A percentile compares a stretch with the other conserved stretches of the same genome.
phyloP scores from a whole-genome alignment of 495 filamentous ascomycete genomes.

The Lindgomyces ingoldianus region DNA sequence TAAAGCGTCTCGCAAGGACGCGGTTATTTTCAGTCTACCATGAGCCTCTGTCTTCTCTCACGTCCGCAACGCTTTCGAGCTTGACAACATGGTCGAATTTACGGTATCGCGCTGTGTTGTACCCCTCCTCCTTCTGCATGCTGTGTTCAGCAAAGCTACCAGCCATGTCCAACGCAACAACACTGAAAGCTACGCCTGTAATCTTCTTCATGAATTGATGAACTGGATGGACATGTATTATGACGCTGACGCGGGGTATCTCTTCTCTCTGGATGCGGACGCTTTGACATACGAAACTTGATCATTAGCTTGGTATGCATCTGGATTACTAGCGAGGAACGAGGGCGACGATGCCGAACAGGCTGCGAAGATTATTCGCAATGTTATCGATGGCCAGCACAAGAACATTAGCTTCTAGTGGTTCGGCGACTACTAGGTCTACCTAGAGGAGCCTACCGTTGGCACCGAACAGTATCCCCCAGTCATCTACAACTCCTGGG shows the following conservation, averaged over 20 bases:
- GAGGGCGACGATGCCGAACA: constrained; percentile 20
- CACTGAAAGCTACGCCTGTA: neutral
- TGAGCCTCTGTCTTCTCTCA: neutral
- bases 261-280: constrained; percentile 12
- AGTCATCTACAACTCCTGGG: constrained; percentile 27
- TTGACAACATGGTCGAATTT: neutral
- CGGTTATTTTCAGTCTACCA: neutral
- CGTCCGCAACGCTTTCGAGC: neutral
- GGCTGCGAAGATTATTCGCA: constrained; percentile 18
- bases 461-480: constrained; percentile 24
- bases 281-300: constrained; percentile 23
- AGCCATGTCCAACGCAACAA: neutral
- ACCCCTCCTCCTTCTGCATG: neutral
- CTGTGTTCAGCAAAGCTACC: neutral
- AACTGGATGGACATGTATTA: constrained; percentile 31
- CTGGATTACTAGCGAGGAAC: constrained; percentile 20
- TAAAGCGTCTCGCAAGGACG: neutral
- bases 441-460: constrained; percentile 24
- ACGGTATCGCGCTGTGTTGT: neutral
- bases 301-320: constrained; percentile 22
- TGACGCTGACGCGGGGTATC: constrained; percentile 19
- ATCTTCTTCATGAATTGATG: constrained; percentile 1
- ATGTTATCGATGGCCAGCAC: constrained; percentile 22
- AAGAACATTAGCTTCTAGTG: constrained; percentile 17
- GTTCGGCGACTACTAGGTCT: constrained; percentile 25